These are phyloP conservation scores for Euptelea pleiosperma DNA, from an alignment of 164 flowering plant genomes.

Conservation along the genomic window DNA sequence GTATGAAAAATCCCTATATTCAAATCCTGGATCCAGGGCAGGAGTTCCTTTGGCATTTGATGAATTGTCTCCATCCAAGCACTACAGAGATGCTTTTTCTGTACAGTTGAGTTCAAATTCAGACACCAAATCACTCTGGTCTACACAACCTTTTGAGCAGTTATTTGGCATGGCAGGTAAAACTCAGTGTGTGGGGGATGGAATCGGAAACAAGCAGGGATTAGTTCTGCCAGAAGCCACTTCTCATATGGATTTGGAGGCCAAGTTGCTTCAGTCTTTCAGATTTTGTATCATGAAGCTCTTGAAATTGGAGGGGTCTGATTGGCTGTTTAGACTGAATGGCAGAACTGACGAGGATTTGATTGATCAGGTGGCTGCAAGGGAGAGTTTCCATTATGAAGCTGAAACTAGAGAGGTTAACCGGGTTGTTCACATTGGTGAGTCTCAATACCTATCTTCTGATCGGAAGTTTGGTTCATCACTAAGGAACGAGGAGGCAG, in stretches of 20 bases:
- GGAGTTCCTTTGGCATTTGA: slow-evolving; percentile 52
- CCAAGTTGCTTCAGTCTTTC: slow-evolving; percentile 70
- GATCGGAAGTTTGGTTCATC: slow-evolving; percentile 38
- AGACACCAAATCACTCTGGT: slow-evolving; percentile 67
- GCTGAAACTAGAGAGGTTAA: slow-evolving; percentile 52
- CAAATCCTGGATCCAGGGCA: slow-evolving; percentile 35
- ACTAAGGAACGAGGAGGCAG: slow-evolving; percentile 39
- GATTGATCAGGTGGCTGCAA: slow-evolving; percentile 77
- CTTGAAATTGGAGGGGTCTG: slow-evolving; percentile 86
- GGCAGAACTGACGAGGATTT: slow-evolving; percentile 94
- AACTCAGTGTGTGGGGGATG: slow-evolving; percentile 21
- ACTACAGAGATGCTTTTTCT: slow-evolving; percentile 45
- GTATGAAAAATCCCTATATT: slow-evolving; percentile 35
- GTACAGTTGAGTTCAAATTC: slow-evolving; percentile 35
- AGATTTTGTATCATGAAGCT: slow-evolving; percentile 67
- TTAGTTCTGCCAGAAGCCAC: slow-evolving; percentile 26
- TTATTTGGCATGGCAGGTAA: slow-evolving; percentile 69
- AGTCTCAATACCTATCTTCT: slow-evolving; percentile 30
- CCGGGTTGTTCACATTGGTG: slow-evolving; percentile 28
- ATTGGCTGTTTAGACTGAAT: slow-evolving; percentile 81
- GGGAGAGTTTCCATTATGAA: slow-evolving; percentile 68
- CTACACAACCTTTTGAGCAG: slow-evolving; percentile 88
- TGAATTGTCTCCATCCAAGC: slow-evolving; percentile 58
- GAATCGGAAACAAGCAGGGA: slow-evolving; percentile 18
- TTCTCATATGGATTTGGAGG: slow-evolving; percentile 50